Conservation (phyloP, 2,329 filamentous ascomycete species). For the Diplodia intermedia region DNA sequence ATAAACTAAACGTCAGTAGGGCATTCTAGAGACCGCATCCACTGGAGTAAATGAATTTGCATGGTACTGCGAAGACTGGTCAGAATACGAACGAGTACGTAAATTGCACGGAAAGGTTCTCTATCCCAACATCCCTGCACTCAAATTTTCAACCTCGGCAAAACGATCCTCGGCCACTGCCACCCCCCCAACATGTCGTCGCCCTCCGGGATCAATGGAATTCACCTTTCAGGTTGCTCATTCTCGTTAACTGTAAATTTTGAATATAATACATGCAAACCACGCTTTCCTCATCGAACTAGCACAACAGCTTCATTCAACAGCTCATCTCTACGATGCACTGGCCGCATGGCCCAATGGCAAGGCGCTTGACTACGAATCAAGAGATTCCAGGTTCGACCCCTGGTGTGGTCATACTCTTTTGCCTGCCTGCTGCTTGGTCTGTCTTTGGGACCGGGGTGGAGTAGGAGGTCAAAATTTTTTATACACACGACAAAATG, state of each 20-base stretch:
- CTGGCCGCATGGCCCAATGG: constrained; percentile 58
- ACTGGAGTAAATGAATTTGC: too few relatives aligned
- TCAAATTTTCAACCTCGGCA: neutral
- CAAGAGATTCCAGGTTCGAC: constrained; percentile 49
- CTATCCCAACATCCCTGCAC: neutral
- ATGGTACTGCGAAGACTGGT: too few relatives aligned
- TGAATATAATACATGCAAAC: neutral
- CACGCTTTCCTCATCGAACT: neutral
- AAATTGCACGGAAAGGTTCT: neutral
- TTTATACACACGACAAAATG: neutral
- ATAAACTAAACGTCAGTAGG: too few relatives aligned
- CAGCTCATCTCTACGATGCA: neutral
- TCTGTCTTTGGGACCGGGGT: too few relatives aligned
- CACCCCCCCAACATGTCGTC: neutral
- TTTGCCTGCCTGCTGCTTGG: neutral
- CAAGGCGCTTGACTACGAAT: constrained; percentile 65
- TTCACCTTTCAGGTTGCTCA: neutral
- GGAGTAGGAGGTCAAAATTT: neutral
- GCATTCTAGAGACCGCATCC: too few relatives aligned
- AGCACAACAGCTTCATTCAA: neutral
- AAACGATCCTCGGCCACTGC: neutral
- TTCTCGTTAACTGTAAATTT: neutral
- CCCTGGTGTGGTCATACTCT: constrained; percentile 32
- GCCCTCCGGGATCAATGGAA: too few relatives aligned
- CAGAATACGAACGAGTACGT: too few relatives aligned